These are phyloP conservation scores for Aspergillus sp. DNA, from an alignment of 2,329 filamentous ascomycete species.

Conservation along the genomic window DNA sequence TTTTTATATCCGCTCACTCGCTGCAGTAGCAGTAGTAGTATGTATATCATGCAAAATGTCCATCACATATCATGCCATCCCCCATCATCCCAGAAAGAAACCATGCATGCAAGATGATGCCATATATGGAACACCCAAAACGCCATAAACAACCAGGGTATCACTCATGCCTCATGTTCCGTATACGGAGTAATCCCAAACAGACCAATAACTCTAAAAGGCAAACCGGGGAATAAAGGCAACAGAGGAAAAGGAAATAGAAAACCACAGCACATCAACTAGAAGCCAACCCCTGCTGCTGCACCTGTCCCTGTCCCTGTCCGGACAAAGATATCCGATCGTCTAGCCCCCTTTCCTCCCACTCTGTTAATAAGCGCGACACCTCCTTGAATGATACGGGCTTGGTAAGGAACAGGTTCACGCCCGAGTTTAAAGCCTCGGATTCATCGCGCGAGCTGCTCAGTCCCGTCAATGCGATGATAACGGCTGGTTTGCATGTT, in stretches of 20 bases:
- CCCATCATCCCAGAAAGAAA: too few relatives aligned
- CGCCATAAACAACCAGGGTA: constrained; percentile 15
- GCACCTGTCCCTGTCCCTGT: too few relatives aligned
- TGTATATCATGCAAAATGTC: too few relatives aligned
- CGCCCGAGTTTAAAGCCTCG: constrained; percentile 46
- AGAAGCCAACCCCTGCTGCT: too few relatives aligned
- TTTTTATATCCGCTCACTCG: too few relatives aligned
- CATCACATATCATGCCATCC: too few relatives aligned
- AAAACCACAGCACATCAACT: too few relatives aligned
- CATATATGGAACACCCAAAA: not conserved
- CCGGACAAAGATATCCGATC: constrained; percentile 1
- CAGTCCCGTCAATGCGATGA: constrained; percentile 51
- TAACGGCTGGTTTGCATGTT: constrained; percentile 35
- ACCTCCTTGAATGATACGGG: constrained; percentile 50
- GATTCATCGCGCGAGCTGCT: constrained; percentile 47
- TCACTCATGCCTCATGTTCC: constrained; percentile 20
- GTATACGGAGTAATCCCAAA: constrained; percentile 16
- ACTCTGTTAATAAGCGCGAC: constrained; percentile 40
- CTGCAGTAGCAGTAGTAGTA: too few relatives aligned
- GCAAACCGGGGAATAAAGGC: not conserved
- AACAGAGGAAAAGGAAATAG: not conserved
- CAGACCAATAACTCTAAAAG: too few relatives aligned
- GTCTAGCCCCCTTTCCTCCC: constrained; percentile 25
- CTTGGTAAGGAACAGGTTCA: constrained; percentile 52
- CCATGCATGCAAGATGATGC: not conserved